These are phyloP conservation scores for Astragalus membranaceus DNA, from an alignment of 306 rosid species.

Conservation along the genomic window DNA sequence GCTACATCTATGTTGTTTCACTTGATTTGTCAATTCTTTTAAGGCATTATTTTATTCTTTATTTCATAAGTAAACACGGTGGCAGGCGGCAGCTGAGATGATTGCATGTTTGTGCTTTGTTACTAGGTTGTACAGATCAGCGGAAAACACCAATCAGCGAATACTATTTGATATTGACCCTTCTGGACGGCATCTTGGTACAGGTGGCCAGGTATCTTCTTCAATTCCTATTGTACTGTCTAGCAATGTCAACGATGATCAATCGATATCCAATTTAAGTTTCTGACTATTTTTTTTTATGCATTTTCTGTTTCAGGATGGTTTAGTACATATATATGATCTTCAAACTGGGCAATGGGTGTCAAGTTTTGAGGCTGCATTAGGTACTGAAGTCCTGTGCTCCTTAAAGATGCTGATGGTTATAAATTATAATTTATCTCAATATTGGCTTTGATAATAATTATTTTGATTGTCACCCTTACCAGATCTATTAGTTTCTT, in stretches of 20 bases:
- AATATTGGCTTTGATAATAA: conserved; percentile 13
- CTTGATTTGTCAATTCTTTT: neutral
- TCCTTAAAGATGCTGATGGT: conserved; percentile 1
- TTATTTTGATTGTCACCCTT: neutral
- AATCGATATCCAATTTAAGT: neutral
- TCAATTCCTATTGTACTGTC: conserved; percentile 10
- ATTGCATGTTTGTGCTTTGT: conserved; percentile 17
- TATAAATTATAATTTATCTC: conserved; percentile 10
- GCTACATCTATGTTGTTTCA: neutral
- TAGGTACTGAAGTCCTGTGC: conserved; percentile 45
- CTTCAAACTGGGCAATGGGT: conserved; percentile 96
- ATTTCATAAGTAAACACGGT: neutral
- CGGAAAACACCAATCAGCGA: conserved; percentile 85
- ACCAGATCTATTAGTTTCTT: conserved; percentile 6
- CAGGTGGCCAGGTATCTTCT: conserved; percentile 89
- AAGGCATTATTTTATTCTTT: neutral
- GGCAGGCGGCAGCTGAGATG: conserved; percentile 2
- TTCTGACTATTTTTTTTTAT: neutral
- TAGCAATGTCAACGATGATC: conserved; percentile 4
- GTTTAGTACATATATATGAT: conserved; percentile 79
- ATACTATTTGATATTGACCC: conserved; percentile 90
- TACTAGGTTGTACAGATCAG: conserved; percentile 75
- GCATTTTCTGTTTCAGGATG: conserved; percentile 54
- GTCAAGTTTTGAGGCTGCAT: conserved; percentile 79
- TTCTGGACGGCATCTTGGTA: conserved; percentile 72